Percentiles rank a stretch among this genome's conserved stretches.
phyloP scores from a whole-genome alignment of 2,329 filamentous ascomycete genomes.

The Sphaerostilbella broomeana region DNA sequence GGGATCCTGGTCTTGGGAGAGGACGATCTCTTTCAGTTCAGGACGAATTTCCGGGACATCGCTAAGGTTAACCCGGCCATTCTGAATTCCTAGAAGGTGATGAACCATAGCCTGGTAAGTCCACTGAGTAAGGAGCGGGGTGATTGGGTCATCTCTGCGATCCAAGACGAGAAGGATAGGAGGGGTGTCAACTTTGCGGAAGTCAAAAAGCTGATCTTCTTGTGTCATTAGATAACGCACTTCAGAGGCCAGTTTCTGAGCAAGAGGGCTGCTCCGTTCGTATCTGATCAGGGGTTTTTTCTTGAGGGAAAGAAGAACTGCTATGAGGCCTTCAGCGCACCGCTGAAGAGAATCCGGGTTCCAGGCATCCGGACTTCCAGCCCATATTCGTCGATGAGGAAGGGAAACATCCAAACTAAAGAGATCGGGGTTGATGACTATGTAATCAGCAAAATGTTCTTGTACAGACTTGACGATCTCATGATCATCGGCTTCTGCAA shows the following conservation, averaged over 20 bases:
- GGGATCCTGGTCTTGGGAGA: slow-evolving; percentile 94
- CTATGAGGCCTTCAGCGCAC: slow-evolving; percentile 79
- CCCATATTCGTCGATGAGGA: slow-evolving; percentile 74
- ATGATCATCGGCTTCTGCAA: slow-evolving; percentile 95
- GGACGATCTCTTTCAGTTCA: slow-evolving; percentile 86
- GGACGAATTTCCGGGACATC: slow-evolving; percentile 77
- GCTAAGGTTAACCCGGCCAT: slow-evolving; percentile 86
- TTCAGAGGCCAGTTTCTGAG: slow-evolving; percentile 90
- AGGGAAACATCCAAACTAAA: slow-evolving; percentile 72
- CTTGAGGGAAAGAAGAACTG: slow-evolving; percentile 79
- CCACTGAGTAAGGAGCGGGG: slow-evolving; percentile 92
- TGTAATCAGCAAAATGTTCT: slow-evolving; percentile 94
- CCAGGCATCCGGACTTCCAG: slow-evolving; percentile 76
- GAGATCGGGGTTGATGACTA: slow-evolving; percentile 90
- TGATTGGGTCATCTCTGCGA: slow-evolving; percentile 88
- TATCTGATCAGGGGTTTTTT: slow-evolving; percentile 95
- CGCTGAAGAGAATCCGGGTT: slow-evolving; percentile 82
- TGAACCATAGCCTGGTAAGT: slow-evolving; percentile 99
- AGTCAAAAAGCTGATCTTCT: slow-evolving; percentile 94
- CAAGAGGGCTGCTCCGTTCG: slow-evolving; percentile 79
- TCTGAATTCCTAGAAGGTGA: slow-evolving; percentile 86
- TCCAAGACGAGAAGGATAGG: slow-evolving; percentile 88
- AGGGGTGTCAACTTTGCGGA: slow-evolving; percentile 87
- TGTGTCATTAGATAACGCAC: slow-evolving; percentile 89
- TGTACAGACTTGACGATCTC: slow-evolving; percentile 92